phyloP scores from a whole-genome alignment of 768 basidiomycete species.

The Serendipita sp. region DNA sequence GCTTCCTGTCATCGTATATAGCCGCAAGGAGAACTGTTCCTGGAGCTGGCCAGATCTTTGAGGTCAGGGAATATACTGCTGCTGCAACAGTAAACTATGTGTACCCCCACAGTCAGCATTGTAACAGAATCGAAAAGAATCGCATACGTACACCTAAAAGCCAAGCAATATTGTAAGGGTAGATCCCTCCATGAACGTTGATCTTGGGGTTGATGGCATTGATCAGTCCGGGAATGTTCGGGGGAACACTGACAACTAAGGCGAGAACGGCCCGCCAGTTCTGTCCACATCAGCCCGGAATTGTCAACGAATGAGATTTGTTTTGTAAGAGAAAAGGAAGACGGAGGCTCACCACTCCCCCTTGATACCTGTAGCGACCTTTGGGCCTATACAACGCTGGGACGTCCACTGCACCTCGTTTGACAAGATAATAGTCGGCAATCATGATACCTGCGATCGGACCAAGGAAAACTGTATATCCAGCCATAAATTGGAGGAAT shows the following conservation, averaged over 20 bases:
- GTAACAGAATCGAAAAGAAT: conserved; percentile 3
- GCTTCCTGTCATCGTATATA: conserved; percentile 11
- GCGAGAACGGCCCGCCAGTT: conserved; percentile 72
- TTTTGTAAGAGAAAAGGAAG: conserved; percentile 1
- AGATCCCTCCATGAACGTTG: conserved; percentile 38
- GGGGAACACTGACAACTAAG: conserved; percentile 49
- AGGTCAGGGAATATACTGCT: conserved; percentile 22
- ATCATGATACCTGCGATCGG: conserved; percentile 40
- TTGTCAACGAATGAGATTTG: neutral
- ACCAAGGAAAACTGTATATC: conserved; percentile 75
- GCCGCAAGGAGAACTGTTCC: conserved; percentile 23
- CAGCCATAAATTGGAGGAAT: conserved; percentile 65
- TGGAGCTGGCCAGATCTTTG: conserved; percentile 24
- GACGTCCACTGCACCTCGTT: conserved; percentile 56
- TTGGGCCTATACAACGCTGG: conserved; percentile 71
- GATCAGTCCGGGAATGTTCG: conserved; percentile 63
- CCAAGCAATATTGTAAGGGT: conserved; percentile 60
- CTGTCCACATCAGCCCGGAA: conserved; percentile 22
- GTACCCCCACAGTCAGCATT: conserved; percentile 1
- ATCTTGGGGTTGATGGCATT: conserved; percentile 54
- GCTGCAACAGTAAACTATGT: conserved; percentile 24
- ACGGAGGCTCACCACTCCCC: conserved; percentile 43
- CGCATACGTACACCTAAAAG: conserved; percentile 45
- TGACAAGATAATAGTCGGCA: conserved; percentile 60
- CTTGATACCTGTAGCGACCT: conserved; percentile 64